phyloP scores from a whole-genome alignment of 371 early-diverging fungal genomes.

The Gilbertella persicaria region DNA sequence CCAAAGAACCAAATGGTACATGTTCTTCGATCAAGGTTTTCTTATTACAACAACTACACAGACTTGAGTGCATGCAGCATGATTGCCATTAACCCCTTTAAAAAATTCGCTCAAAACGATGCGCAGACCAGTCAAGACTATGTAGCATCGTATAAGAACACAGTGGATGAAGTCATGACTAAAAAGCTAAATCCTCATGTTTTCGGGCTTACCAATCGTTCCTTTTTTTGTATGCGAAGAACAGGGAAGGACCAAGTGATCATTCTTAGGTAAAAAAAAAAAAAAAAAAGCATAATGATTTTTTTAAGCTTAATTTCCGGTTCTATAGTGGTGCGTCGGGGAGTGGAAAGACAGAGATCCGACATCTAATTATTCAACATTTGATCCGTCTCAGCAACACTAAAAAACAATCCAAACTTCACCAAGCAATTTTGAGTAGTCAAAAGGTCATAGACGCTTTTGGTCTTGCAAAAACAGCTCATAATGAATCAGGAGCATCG shows the following conservation, averaged over 20 bases:
- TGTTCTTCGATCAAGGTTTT: slow-evolving; percentile 10
- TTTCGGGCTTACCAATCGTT: slow-evolving; percentile 66
- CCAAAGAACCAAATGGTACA: no score
- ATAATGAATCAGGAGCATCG: slow-evolving; percentile 76
- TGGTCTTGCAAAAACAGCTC: slow-evolving; percentile 76
- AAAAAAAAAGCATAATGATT: neutral
- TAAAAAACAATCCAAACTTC: slow-evolving; percentile 74
- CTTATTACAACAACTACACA: slow-evolving; percentile 54
- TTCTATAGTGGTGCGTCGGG: slow-evolving; percentile 75
- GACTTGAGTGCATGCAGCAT: slow-evolving; percentile 56
- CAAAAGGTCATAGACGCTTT: slow-evolving; percentile 43
- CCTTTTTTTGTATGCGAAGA: slow-evolving; percentile 75
- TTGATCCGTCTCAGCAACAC: slow-evolving; percentile 67
- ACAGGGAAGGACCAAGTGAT: slow-evolving; percentile 76
- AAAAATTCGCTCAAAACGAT: slow-evolving; percentile 40
- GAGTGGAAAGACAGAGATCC: slow-evolving; percentile 78
- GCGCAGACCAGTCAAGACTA: slow-evolving; percentile 67
- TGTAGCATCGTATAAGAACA: slow-evolving; percentile 63
- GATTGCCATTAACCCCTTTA: slow-evolving; percentile 58
- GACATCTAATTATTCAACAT: slow-evolving; percentile 57
- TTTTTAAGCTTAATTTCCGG: neutral
- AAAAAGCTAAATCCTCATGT: slow-evolving; percentile 74
- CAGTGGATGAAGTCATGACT: slow-evolving; percentile 29
- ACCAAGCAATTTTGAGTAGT: slow-evolving; percentile 64
- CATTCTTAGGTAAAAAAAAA: slow-evolving; percentile 53